Conservation (phyloP, 352 stramenopile species). For the Globisporangium splendens region DNA sequence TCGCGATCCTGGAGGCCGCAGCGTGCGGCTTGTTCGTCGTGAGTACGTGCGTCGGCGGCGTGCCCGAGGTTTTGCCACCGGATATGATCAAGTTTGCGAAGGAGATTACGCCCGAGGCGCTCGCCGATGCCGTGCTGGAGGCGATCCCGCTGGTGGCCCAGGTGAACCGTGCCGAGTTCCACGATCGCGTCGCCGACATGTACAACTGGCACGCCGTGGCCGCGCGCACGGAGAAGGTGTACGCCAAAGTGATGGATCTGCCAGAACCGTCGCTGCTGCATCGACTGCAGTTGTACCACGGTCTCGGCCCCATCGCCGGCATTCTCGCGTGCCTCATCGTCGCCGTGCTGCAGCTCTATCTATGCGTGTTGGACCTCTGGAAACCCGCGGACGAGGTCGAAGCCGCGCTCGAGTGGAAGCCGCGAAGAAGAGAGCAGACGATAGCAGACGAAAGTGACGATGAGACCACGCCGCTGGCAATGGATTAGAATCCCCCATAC, state of each 20-base stretch:
- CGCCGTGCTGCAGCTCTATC: constrained; percentile 57
- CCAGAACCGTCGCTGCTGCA: constrained; percentile 53
- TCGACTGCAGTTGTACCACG: constrained; percentile 60
- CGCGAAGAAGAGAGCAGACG: constrained; percentile 7
- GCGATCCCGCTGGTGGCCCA: constrained; percentile 40
- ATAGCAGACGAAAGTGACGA: not conserved
- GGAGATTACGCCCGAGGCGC: constrained; percentile 70
- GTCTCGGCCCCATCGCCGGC: constrained; percentile 62
- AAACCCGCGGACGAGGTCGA: constrained; percentile 58
- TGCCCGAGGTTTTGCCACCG: constrained; percentile 94
- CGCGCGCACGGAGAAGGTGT: constrained; percentile 74
- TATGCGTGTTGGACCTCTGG: constrained; percentile 54
- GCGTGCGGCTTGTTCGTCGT: constrained; percentile 94
- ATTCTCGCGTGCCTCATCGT: constrained; percentile 62
- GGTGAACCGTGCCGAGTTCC: constrained; percentile 68
- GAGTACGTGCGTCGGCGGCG: constrained; percentile 94
- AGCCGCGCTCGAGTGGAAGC: constrained; percentile 41
- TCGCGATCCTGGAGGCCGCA: constrained; percentile 97
- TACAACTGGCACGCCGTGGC: constrained; percentile 91
- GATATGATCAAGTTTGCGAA: constrained; percentile 89
- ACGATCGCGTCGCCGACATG: constrained; percentile 80
- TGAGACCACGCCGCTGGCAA: no score
- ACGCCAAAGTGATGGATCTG: constrained; percentile 48
- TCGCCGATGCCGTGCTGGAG: constrained; percentile 74
- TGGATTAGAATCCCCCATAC: no score